These are phyloP conservation scores for Plantago coronopus DNA, from an alignment of 305 asterid species.

Conservation along the genomic window DNA sequence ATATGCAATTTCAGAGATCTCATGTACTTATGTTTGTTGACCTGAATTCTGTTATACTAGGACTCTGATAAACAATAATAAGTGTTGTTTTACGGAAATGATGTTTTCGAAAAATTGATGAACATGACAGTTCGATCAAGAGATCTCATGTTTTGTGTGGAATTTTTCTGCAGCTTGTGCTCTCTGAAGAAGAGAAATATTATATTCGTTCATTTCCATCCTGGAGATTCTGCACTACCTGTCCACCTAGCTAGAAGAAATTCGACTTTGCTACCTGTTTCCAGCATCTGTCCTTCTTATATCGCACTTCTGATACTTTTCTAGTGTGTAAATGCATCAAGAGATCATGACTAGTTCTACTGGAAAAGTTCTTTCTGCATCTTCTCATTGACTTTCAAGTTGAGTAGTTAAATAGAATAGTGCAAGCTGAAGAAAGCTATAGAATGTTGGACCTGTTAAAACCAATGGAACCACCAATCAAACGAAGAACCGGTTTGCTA, in stretches of 20 bases:
- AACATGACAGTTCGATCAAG: background rate
- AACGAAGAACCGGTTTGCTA: slow-evolving; percentile 79
- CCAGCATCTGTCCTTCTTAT: slow-evolving; percentile 17
- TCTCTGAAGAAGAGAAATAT: slow-evolving; percentile 9
- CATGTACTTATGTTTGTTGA: no score
- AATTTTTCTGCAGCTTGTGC: slow-evolving; percentile 6
- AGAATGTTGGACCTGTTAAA: slow-evolving; percentile 57
- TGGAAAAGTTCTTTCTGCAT: slow-evolving; percentile 14
- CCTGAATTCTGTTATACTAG: no score
- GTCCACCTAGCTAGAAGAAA: slow-evolving; percentile 11
- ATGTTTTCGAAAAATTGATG: no score
- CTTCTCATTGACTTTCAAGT: slow-evolving; percentile 21
- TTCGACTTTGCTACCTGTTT: slow-evolving; percentile 13
- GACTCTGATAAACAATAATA: no score
- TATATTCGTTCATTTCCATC: background rate
- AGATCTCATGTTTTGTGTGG: background rate
- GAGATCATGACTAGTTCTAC: slow-evolving; percentile 28
- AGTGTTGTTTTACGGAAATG: no score
- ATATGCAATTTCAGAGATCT: no score
- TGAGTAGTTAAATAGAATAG: slow-evolving; percentile 19
- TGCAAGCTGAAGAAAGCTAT: slow-evolving; percentile 24
- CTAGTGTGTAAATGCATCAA: slow-evolving; percentile 5
- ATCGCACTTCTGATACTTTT: slow-evolving; percentile 1
- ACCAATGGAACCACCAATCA: slow-evolving; percentile 79
- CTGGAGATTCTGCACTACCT: slow-evolving; percentile 1